These are phyloP conservation scores for Hyphopichia wangnamkhiaoensis DNA, from an alignment of 1,139 yeast species.

Conservation along the genomic window DNA sequence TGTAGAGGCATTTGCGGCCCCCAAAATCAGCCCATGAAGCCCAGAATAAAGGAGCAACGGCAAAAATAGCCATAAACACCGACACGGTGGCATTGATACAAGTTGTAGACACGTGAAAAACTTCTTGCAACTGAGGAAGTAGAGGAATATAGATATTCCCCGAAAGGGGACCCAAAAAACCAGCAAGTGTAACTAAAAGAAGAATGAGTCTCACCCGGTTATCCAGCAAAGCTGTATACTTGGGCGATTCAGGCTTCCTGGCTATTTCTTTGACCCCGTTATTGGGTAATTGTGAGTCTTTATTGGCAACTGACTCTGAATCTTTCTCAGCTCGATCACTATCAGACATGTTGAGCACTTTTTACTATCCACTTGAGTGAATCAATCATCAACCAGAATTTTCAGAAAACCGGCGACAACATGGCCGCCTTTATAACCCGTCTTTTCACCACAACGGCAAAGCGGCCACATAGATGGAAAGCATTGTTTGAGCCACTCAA, in stretches of 20 bases:
- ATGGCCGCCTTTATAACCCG: neutral
- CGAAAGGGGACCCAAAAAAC: slow-evolving; percentile 59
- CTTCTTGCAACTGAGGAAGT: slow-evolving; percentile 45
- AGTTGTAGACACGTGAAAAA: slow-evolving; percentile 43
- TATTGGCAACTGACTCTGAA: neutral
- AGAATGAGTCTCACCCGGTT: slow-evolving; percentile 26
- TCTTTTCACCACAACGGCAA: too few relatives aligned
- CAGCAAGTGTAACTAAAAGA: slow-evolving; percentile 45
- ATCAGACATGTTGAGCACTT: neutral
- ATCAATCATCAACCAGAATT: too few relatives aligned
- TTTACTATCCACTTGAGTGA: neutral
- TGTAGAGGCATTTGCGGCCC: slow-evolving; percentile 54
- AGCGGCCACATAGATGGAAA: too few relatives aligned
- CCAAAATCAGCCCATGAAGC: slow-evolving; percentile 59
- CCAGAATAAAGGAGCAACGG: slow-evolving; percentile 56
- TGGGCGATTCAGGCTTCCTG: too few relatives aligned
- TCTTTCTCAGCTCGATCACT: neutral
- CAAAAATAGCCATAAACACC: slow-evolving; percentile 58
- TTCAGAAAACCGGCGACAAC: too few relatives aligned
- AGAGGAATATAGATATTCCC: slow-evolving; percentile 64
- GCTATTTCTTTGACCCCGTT: too few relatives aligned
- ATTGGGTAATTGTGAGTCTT: too few relatives aligned
- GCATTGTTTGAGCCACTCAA: too few relatives aligned
- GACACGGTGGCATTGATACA: slow-evolving; percentile 61
- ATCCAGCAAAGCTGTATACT: slow-evolving; percentile 12